phyloP scores from a whole-genome alignment of 768 basidiomycete genomes.

The Russula earlei region DNA sequence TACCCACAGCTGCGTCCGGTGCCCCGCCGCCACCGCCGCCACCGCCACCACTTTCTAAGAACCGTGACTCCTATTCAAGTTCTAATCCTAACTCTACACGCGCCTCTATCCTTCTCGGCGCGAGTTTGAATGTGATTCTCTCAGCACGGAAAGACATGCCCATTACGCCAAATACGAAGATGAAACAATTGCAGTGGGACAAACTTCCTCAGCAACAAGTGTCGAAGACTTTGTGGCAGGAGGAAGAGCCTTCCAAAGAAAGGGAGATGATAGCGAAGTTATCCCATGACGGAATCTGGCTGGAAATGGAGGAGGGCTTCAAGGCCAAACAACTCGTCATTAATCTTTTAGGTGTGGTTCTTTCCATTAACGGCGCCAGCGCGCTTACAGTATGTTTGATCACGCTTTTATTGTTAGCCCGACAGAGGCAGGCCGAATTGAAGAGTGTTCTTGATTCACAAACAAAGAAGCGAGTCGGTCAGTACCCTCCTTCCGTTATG shows the following conservation, averaged over 20 bases:
- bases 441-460: conserved; percentile 86
- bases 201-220: conserved; percentile 89
- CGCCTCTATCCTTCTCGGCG: conserved; percentile 49
- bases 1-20: conserved; percentile 21
- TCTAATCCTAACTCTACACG: conserved; percentile 43
- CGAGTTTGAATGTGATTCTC: conserved; percentile 46
- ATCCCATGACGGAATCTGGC: conserved; percentile 80
- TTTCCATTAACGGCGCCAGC: not conserved
- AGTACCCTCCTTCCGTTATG: conserved; percentile 26
- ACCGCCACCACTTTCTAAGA: conserved; percentile 32
- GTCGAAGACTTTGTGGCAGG: conserved; percentile 76
- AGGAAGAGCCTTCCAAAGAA: conserved; percentile 59
- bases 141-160: conserved; percentile 76
- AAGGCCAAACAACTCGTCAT: conserved; percentile 92
- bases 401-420: conserved; percentile 35
- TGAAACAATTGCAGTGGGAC: conserved; percentile 99
- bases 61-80: conserved; percentile 27
- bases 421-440: conserved; percentile 80
- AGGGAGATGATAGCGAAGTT: conserved; percentile 76
- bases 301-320: conserved; percentile 96
- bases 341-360: conserved; percentile 65
- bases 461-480: conserved; percentile 90
- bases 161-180: conserved; percentile 78
- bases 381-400: not conserved
- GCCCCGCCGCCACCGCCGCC: conserved; percentile 30